These are phyloP conservation scores for Mucor racemosus DNA, from an alignment of 371 early-diverging fungal species.

Conservation along the genomic window DNA sequence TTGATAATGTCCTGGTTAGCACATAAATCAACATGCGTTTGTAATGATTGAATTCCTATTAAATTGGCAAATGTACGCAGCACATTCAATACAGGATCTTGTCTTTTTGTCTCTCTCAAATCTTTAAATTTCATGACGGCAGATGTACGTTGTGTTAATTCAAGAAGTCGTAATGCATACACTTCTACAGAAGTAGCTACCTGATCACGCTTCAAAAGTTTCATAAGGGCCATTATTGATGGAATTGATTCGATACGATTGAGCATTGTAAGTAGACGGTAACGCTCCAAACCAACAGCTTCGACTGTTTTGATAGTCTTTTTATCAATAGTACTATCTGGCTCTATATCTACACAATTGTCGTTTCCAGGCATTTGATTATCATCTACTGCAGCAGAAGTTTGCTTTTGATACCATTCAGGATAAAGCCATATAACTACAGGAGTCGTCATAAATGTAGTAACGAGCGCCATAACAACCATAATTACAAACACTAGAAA, in stretches of 20 bases:
- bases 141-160: slow-evolving; percentile 73
- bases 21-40: slow-evolving; percentile 33
- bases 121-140: slow-evolving; percentile 76
- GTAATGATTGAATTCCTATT: slow-evolving; percentile 49
- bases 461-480: slow-evolving; percentile 87
- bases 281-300: not conserved
- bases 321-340: not conserved
- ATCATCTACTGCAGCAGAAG: slow-evolving; percentile 24
- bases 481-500: slow-evolving; percentile 77
- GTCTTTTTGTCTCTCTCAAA: slow-evolving; percentile 53
- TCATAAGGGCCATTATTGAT: slow-evolving; percentile 72
- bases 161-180: slow-evolving; percentile 70
- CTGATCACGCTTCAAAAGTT: slow-evolving; percentile 46
- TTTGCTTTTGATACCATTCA: slow-evolving; percentile 52
- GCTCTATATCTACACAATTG: not conserved
- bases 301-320: not conserved
- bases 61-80: slow-evolving; percentile 76
- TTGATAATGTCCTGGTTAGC: slow-evolving; percentile 26
- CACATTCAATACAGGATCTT: slow-evolving; percentile 77
- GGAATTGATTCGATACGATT: slow-evolving; percentile 71
- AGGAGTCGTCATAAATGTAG: slow-evolving; percentile 81
- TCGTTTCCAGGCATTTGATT: not conserved
- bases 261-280: slow-evolving; percentile 60
- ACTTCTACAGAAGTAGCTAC: slow-evolving; percentile 13
- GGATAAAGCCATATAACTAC: slow-evolving; percentile 64